Base-by-base conservation (phyloP, 1,139 yeast genomes). In the Wickerhamiella pararugosa region DNA sequence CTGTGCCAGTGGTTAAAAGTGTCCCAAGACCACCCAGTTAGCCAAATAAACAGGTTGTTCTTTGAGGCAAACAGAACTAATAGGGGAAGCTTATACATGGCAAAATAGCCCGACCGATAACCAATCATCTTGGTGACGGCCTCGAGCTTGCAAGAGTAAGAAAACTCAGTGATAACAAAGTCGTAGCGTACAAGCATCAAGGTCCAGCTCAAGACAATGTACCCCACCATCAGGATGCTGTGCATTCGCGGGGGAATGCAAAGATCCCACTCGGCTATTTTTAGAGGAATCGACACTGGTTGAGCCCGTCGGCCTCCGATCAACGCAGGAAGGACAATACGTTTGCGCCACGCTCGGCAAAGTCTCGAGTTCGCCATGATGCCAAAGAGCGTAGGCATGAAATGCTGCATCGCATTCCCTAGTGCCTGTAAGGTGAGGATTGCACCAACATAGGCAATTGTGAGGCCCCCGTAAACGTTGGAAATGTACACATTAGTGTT, bases 11-110 rank as follows among this genome's bases (percentile, higher is more conserved):
- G 64, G 45, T 76, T 63, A 53, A 79, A 77, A 37, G 81, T 67
- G 1, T 75, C 63, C 50, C 70, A 71, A 25, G 72, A 65, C 79
- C 84, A 76, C 34, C 83, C 81, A 5, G 84, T 75, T 36, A 75
- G 40, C 66, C 71, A 67, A 49, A 73, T 73, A 53, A 80, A 58
- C 41, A 79, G 60, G 55, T 79, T 80, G 56, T 80, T 80, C 61
- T 82, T 65, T 11, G 81, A 79, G 7, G 76, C 75, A 55, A 76
- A 75, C 37, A 76, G 57, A 10, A 76, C 60, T 36, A 73, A 53
- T 3, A 70, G 45, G 5, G 84, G 82, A 2, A 43, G 66, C 57
- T 46, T 53, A 4, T 36, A 40, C 37, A 40, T 32, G 36, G 43
- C 41, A 36, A 43, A 32, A 29, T 33, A 43, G 25, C 43, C 43